Base-by-base conservation (phyloP, 1,284 basidiomycete genomes). In the Leccinum huronense region DNA sequence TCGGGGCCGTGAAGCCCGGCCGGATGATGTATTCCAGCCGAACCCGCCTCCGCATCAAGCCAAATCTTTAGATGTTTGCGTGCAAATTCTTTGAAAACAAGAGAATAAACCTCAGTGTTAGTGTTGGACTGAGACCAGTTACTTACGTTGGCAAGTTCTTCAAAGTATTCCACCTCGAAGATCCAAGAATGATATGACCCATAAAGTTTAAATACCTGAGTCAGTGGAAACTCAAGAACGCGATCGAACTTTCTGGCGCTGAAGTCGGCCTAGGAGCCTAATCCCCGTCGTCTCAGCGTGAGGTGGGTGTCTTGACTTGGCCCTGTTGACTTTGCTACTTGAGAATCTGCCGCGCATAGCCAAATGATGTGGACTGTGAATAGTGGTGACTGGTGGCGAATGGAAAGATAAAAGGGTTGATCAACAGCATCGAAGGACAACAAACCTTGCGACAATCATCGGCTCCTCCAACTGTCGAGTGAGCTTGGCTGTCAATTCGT, bases 401-500 rank as follows among this genome's bases (percentile, higher is more conserved):
- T 3, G 97, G 96, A 85, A 99, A 99, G 23, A 99, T 84, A 88
- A 99, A 99, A 0, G 97, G 91, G 83, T 27, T 27, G 23, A 27
- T 27, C 23, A 97, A 98, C 14, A 19, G 42, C 7, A 56, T 33
- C 7, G 13, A 55, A 58, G 30, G 54, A 56, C 1, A 65, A 61
- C 64, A 68, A 70, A 93, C 93, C 93, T 97, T 1, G 97, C 97
- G 48, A 99, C 93, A 68, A 99, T 97, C 94, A 99, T 97, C 0
- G 95, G 94, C 76, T 99, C 97, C 71, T 99, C 97, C 42, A 99
- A 78, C 76, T 99, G 97, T 48, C 97, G 86, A n/a, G 95, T 96
- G 42, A 99, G 84, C 78, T 99, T 99, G 27, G 97, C 97, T 1
- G 95, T 96, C 56, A 99, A 81, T 79, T 99, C 98, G 81, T 98